Percentiles rank a stretch among this genome's conserved stretches.
Evolutionary conservation across 2,329 filamentous ascomycete genomes (phyloP).

Genomic region (Pseudogymnoascus sp.): DNA sequence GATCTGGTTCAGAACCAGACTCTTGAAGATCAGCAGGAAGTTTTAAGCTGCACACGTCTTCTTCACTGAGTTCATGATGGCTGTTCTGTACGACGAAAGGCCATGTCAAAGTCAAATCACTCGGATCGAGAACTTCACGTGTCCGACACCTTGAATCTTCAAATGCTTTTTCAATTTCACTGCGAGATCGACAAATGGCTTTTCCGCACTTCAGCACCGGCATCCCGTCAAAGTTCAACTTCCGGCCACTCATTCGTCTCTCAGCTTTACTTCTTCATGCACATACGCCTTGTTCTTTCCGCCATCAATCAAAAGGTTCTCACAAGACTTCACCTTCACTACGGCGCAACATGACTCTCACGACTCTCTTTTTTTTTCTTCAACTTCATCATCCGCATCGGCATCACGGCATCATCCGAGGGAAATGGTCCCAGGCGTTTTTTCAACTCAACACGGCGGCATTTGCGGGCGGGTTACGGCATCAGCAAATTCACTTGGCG

Average conservation of each 20-base stretch:
- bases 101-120: neutral
- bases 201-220: neutral
- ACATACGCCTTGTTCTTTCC: neutral
- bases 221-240: neutral
- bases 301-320: neutral
- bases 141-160: neutral
- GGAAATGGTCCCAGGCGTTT: slow-evolving; percentile 1
- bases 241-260: neutral
- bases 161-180: neutral
- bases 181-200: neutral
- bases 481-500: neutral
- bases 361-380: neutral
- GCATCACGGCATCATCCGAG: neutral
- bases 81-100: neutral
- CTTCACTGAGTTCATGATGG: neutral
- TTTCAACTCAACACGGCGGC: neutral
- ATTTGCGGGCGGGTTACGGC: neutral
- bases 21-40: slow-evolving; percentile 34
- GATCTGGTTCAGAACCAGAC: slow-evolving; percentile 54
- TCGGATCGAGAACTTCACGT: neutral
- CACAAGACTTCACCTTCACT: neutral
- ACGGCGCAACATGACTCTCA: neutral
- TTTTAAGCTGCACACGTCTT: neutral
- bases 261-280: neutral
- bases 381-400: neutral